phyloP scores from a whole-genome alignment of 2,329 filamentous ascomycete genomes.

The Emergomyces pasteurianus region DNA sequence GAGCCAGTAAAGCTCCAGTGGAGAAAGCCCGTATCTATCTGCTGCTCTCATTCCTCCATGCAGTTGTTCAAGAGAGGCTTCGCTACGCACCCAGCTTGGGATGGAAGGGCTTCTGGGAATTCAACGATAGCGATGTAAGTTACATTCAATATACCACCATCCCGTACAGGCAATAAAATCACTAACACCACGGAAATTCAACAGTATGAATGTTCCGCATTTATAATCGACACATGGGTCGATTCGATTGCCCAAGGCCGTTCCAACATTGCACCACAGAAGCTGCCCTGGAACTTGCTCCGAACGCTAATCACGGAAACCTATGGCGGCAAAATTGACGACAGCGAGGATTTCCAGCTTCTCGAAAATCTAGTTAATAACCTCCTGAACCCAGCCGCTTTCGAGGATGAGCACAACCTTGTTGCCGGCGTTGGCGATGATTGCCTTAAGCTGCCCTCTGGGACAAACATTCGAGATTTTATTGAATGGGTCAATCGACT shows the following conservation, averaged over 20 bases:
- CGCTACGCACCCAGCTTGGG: conserved; percentile 88
- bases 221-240: conserved; percentile 92
- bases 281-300: conserved; percentile 95
- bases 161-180: background rate
- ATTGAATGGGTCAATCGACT: conserved; percentile 81
- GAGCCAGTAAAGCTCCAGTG: conserved; percentile 69
- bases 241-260: conserved; percentile 70
- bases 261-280: conserved; percentile 84
- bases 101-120: conserved; percentile 99
- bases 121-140: conserved; percentile 95
- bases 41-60: conserved; percentile 85
- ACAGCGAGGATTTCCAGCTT: conserved; percentile 68
- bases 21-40: conserved; percentile 86
- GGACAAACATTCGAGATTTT: conserved; percentile 76
- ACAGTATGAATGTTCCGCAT: conserved; percentile 92
- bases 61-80: conserved; percentile 86
- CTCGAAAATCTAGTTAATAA: conserved; percentile 61
- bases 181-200: conserved; percentile 13
- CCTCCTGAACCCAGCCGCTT: conserved; percentile 76
- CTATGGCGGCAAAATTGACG: conserved; percentile 95
- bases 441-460: conserved; percentile 61
- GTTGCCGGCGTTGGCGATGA: conserved; percentile 55
- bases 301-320: conserved; percentile 83
- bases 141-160: conserved; percentile 16
- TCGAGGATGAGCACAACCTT: conserved; percentile 83